Percentiles rank a stretch among this genome's conserved stretches.
These are phyloP conservation scores for Exophiala spinifera DNA, from an alignment of 2,329 filamentous ascomycete species.

Conservation along the genomic window DNA sequence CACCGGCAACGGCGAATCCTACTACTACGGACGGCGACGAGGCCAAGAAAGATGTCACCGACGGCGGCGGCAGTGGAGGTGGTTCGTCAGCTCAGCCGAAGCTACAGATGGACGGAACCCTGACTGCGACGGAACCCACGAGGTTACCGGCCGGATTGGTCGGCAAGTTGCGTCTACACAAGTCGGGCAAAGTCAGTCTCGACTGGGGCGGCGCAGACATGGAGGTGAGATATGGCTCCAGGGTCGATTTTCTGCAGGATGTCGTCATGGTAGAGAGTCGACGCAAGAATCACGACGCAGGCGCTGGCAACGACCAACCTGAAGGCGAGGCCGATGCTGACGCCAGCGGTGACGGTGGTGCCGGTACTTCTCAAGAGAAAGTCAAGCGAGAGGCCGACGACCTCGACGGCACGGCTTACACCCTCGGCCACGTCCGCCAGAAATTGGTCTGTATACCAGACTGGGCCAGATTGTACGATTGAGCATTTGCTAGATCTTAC, in stretches of 20 bases:
- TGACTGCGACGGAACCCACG: conserved; percentile 40
- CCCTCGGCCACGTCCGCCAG: conserved; percentile 61
- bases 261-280: conserved; percentile 42
- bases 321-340: neutral
- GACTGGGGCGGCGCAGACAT: conserved; percentile 62
- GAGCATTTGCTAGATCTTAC: too few species aligned
- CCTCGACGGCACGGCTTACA: conserved; percentile 42
- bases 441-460: conserved; percentile 64
- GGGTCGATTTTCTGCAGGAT: conserved; percentile 60
- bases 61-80: conserved; percentile 12
- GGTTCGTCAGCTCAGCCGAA: conserved; percentile 14
- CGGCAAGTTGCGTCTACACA: conserved; percentile 60
- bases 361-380: neutral
- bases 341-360: too few species aligned
- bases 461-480: conserved; percentile 52
- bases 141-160: conserved; percentile 53
- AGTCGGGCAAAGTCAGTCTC: conserved; percentile 59
- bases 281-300: conserved; percentile 1
- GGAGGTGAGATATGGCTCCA: conserved; percentile 55
- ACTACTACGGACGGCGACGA: neutral
- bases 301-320: conserved; percentile 6
- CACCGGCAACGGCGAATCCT: neutral
- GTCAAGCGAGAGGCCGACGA: conserved; percentile 1
- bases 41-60: conserved; percentile 4
- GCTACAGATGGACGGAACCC: conserved; percentile 31